phyloP scores from a whole-genome alignment of 768 basidiomycete species.

The Leccinellum rugosiceps region DNA sequence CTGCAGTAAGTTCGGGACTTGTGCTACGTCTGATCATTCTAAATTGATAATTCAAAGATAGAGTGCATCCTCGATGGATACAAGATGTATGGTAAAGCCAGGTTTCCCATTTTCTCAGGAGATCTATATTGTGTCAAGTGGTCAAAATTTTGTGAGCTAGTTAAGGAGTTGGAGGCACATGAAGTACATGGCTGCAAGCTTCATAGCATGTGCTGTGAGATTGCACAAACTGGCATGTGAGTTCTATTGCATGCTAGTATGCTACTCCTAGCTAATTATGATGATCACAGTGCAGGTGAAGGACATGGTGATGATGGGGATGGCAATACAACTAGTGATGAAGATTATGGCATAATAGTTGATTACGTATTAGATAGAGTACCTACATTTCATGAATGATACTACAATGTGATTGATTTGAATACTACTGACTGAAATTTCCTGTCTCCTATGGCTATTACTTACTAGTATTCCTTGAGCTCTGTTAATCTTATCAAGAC shows the following conservation, averaged over 20 bases:
- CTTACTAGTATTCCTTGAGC: no score
- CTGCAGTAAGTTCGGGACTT: background rate
- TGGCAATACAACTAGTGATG: background rate
- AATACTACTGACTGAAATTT: no score
- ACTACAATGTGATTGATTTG: no score
- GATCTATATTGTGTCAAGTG: background rate
- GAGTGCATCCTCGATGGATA: background rate
- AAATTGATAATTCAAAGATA: background rate
- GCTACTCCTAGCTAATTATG: background rate
- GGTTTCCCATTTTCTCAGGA: background rate
- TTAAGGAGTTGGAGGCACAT: background rate
- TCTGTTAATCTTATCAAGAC: no score
- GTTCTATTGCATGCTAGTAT: background rate
- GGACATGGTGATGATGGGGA: background rate
- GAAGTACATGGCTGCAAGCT: background rate
- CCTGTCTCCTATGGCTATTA: no score
- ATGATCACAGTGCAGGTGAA: background rate
- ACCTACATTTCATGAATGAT: no score
- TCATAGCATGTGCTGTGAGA: background rate
- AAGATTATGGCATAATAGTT: background rate
- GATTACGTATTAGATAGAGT: background rate
- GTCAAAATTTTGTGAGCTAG: background rate
- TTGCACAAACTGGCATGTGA: background rate
- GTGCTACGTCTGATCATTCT: background rate
- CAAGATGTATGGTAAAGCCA: background rate